Evolutionary conservation across 2,329 filamentous ascomycete genomes (phyloP).

Genomic region (Clarireedia monteithiana): DNA sequence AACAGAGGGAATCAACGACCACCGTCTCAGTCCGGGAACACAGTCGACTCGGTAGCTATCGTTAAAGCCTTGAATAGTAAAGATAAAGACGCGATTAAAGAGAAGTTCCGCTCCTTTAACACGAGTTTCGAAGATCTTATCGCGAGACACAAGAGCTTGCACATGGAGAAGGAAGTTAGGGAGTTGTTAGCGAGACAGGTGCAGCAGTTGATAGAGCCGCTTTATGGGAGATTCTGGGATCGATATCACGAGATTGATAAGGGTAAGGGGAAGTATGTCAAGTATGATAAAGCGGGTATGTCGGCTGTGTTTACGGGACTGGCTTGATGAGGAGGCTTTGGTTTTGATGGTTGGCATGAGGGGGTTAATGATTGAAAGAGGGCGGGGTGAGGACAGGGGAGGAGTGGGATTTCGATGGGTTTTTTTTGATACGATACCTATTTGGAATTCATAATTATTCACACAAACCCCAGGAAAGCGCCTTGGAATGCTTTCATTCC

Average conservation of each 20-base stretch:
- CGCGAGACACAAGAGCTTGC: constrained; percentile 69
- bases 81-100: constrained; percentile 93
- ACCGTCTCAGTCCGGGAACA: constrained; percentile 56
- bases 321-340: neutral
- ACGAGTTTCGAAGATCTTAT: constrained; percentile 83
- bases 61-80: constrained; percentile 79
- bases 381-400: neutral
- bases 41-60: constrained; percentile 70
- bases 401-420: neutral
- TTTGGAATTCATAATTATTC: neutral
- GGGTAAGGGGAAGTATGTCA: constrained; percentile 95
- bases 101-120: constrained; percentile 93
- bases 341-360: neutral
- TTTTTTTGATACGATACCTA: neutral
- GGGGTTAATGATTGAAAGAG: too few species aligned
- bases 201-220: constrained; percentile 82
- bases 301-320: constrained; percentile 46
- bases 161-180: constrained; percentile 87
- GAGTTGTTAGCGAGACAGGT: constrained; percentile 75
- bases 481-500: neutral
- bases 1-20: constrained; percentile 60
- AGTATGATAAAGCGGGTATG: constrained; percentile 85
- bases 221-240: constrained; percentile 95
- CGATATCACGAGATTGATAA: constrained; percentile 97
- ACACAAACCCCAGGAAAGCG: too few species aligned